phyloP scores from a whole-genome alignment of 306 rosid genomes.

The Cucumis cinereus region DNA sequence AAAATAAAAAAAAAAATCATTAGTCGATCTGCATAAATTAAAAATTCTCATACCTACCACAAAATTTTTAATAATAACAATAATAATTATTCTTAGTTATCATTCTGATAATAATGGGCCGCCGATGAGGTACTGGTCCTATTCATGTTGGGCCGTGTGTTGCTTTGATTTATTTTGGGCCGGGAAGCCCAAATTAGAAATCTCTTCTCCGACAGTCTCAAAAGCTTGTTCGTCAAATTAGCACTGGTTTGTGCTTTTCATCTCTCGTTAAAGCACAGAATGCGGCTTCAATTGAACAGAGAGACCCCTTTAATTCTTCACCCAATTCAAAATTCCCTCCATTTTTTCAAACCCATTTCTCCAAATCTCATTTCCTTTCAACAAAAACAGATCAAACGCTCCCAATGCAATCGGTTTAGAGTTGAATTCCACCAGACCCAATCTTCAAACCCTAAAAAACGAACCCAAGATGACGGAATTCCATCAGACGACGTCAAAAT shows the following conservation, averaged over 20 bases:
- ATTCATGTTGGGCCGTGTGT: background rate
- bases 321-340: slow-evolving; percentile 4
- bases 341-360: background rate
- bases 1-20: background rate
- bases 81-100: too few relatives aligned
- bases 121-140: background rate
- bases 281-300: slow-evolving; percentile 18
- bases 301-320: slow-evolving; percentile 17
- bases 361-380: slow-evolving; percentile 6
- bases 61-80: background rate
- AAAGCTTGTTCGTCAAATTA: background rate
- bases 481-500: slow-evolving; percentile 48
- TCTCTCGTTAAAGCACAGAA: background rate
- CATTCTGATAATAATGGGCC: background rate
- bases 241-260: background rate
- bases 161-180: background rate
- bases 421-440: slow-evolving; percentile 29
- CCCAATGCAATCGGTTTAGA: slow-evolving; percentile 1
- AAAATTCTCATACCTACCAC: background rate
- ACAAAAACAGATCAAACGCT: background rate
- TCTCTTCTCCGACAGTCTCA: background rate
- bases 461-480: slow-evolving; percentile 52
- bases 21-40: background rate
- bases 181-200: background rate
- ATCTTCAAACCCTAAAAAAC: slow-evolving; percentile 8